These are phyloP conservation scores for Lepidopterella palustris DNA, from an alignment of 495 filamentous ascomycete genomes.

Conservation along the genomic window DNA sequence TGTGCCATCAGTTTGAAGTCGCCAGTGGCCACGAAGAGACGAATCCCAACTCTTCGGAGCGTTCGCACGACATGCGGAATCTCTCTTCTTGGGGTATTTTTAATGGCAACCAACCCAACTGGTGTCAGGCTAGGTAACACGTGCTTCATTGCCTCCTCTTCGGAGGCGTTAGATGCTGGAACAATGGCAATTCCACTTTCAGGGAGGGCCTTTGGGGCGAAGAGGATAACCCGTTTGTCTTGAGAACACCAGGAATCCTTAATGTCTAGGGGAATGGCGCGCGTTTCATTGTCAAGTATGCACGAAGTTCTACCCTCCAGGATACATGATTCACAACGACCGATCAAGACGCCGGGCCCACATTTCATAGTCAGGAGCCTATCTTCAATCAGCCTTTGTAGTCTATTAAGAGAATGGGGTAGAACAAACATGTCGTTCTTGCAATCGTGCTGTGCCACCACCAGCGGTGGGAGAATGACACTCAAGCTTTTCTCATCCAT, in stretches of 20 bases:
- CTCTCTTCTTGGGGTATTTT: conserved; percentile 60
- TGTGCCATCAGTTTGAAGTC: conserved; percentile 65
- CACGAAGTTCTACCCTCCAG: conserved; percentile 43
- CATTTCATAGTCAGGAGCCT: conserved; percentile 53
- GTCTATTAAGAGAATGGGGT: too few species aligned
- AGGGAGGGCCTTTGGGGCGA: conserved; percentile 53
- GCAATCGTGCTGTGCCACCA: background rate
- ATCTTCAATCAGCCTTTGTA: too few species aligned
- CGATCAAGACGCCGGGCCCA: conserved; percentile 57
- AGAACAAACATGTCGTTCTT: too few species aligned
- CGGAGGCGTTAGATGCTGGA: too few species aligned
- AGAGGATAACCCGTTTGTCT: conserved; percentile 57
- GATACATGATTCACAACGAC: conserved; percentile 47
- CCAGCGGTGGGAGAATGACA: too few species aligned
- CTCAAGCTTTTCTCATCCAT: too few species aligned
- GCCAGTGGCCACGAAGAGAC: conserved; percentile 69
- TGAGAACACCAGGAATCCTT: conserved; percentile 59
- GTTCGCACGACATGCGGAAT: conserved; percentile 54
- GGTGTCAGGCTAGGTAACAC: too few species aligned
- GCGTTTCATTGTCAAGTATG: conserved; percentile 37
- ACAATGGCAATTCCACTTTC: too few species aligned
- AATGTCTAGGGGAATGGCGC: conserved; percentile 42
- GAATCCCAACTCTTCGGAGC: conserved; percentile 54
- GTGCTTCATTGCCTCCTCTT: too few species aligned
- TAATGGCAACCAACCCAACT: conserved; percentile 59